A percentile compares a stretch with the other conserved stretches of the same genome.
Evolutionary conservation across 129 eudicot genomes (phyloP).

Genomic region (Helichrysum umbraculigerum): DNA sequence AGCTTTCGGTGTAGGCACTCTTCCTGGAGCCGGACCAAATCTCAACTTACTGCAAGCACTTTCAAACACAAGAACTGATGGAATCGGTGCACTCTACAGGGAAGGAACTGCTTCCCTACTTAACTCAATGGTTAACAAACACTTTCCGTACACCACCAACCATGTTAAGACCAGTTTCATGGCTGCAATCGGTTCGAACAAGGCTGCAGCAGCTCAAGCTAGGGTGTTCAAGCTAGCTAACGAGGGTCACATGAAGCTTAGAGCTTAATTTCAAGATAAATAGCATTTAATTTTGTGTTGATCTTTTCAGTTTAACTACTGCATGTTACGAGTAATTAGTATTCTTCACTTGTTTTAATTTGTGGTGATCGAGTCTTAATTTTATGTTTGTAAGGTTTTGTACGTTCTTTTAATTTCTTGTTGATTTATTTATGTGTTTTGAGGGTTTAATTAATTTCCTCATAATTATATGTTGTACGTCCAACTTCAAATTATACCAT

Average conservation of each 20-base stretch:
- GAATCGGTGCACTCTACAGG: constrained; percentile 65
- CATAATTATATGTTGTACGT: not conserved
- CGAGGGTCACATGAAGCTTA: constrained; percentile 64
- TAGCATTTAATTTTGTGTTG: constrained; percentile 1
- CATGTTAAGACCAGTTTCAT: constrained; percentile 70
- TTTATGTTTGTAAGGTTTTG: constrained; percentile 22
- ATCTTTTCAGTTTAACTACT: constrained; percentile 21
- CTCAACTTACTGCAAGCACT: constrained; percentile 61
- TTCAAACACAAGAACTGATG: constrained; percentile 61
- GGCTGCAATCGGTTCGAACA: constrained; percentile 56
- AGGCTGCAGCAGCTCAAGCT: constrained; percentile 85
- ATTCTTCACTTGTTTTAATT: constrained; percentile 19
- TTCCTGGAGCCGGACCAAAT: constrained; percentile 43
- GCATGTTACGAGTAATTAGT: constrained; percentile 34
- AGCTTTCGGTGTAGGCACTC: constrained; percentile 48
- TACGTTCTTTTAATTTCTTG: constrained; percentile 18
- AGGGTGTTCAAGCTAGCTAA: constrained; percentile 78
- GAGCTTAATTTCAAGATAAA: constrained; percentile 35
- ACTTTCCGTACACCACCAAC: constrained; percentile 62
- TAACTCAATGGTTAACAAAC: constrained; percentile 60
- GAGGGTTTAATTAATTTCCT: constrained; percentile 21
- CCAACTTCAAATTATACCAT: constrained; percentile 19
- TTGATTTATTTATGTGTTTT: constrained; percentile 23
- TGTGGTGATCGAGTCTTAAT: constrained; percentile 16
- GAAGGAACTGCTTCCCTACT: constrained; percentile 79